Conservation (phyloP, 208 protist genomes). For the Pavlovales sp. region DNA sequence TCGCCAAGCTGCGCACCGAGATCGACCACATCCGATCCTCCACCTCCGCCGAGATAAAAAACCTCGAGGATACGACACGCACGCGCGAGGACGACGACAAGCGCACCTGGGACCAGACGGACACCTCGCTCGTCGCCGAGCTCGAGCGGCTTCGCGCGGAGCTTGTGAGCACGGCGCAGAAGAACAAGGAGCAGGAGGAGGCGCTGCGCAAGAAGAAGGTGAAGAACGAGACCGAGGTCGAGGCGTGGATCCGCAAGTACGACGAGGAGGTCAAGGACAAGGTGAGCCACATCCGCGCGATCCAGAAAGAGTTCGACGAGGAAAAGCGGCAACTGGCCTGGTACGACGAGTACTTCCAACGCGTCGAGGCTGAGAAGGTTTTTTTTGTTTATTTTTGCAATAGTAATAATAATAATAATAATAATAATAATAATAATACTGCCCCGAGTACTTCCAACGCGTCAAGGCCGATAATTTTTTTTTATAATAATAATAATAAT, state of each 20-base stretch:
- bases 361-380: background rate
- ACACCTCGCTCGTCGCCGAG: background rate
- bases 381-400: too few species aligned
- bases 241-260: slow-evolving; percentile 26
- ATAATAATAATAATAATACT: too few species aligned
- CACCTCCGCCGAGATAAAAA: background rate
- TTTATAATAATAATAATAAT: too few species aligned
- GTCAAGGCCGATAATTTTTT: too few species aligned
- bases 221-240: slow-evolving; percentile 12
- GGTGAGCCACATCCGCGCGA: background rate
- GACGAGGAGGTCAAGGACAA: slow-evolving; percentile 12
- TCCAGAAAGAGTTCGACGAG: slow-evolving; percentile 5
- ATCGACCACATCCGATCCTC: background rate
- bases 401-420: too few species aligned
- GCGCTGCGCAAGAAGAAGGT: slow-evolving; percentile 39
- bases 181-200: slow-evolving; percentile 15
- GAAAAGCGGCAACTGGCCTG: background rate
- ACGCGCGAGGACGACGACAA: background rate
- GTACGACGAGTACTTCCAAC: background rate
- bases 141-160: background rate
- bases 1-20: slow-evolving; percentile 36
- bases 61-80: slow-evolving; percentile 10
- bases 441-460: too few species aligned
- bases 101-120: background rate
- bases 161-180: background rate